Evolutionary conservation across 441 rosid genomes (phyloP).

Genomic region (Gossypium gossypioides): DNA sequence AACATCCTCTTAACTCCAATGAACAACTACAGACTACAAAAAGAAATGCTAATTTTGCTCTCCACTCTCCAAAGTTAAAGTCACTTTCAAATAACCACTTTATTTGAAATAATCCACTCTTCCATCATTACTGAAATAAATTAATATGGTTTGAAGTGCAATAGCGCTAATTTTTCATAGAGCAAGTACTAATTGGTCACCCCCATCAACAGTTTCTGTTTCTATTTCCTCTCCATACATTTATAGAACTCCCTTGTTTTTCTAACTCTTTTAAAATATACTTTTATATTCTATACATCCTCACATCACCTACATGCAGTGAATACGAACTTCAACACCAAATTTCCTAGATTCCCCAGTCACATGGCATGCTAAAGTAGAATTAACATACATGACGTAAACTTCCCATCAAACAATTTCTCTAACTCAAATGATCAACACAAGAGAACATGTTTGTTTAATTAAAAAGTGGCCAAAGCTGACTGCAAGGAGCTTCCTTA

Average conservation of each 20-base stretch:
- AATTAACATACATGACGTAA: neutral
- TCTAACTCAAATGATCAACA: neutral
- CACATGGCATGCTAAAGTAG: neutral
- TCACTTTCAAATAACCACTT: neutral
- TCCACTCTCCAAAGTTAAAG: neutral
- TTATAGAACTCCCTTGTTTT: neutral
- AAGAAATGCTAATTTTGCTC: neutral
- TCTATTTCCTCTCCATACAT: neutral
- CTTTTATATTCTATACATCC: neutral
- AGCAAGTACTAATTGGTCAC: neutral
- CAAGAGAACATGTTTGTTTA: neutral
- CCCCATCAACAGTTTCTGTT: neutral
- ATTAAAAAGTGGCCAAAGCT: neutral
- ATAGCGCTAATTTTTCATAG: neutral
- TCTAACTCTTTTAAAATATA: neutral
- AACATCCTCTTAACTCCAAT: neutral
- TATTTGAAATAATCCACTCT: neutral
- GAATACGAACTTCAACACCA: neutral
- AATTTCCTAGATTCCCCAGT: neutral
- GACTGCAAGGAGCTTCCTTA: constrained; percentile 1
- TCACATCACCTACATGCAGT: neutral
- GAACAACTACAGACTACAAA: neutral
- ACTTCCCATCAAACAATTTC: neutral
- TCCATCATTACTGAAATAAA: neutral
- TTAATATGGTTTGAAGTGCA: neutral